A percentile compares a stretch with the other conserved stretches of the same genome.
These are phyloP conservation scores for Xylariaceae sp. DNA, from an alignment of 2,329 filamentous ascomycete species.

Conservation along the genomic window DNA sequence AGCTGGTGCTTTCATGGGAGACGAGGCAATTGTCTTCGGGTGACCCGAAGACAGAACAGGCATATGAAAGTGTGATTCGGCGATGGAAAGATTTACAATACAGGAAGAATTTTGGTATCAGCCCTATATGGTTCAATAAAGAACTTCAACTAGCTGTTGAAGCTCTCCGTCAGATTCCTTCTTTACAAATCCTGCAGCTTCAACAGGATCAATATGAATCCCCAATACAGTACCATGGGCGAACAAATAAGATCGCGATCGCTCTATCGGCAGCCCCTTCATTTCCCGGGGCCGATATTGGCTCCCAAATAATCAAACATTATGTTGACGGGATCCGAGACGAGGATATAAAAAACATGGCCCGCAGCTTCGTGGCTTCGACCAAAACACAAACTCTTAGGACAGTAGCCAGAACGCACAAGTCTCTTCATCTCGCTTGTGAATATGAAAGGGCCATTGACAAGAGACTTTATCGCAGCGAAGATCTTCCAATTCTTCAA, in stretches of 20 bases:
- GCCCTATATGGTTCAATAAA: slow-evolving; percentile 59
- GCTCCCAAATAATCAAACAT: slow-evolving; percentile 39
- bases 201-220: slow-evolving; percentile 62
- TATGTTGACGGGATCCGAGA: slow-evolving; percentile 62
- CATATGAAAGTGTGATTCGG: slow-evolving; percentile 46
- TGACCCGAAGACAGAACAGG: slow-evolving; percentile 46
- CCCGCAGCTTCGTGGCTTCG: slow-evolving; percentile 46
- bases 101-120: slow-evolving; percentile 49
- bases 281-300: slow-evolving; percentile 22
- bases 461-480: slow-evolving; percentile 53
- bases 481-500: slow-evolving; percentile 47
- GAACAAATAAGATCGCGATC: slow-evolving; percentile 49
- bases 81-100: slow-evolving; percentile 56
- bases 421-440: slow-evolving; percentile 60
- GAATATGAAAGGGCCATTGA: slow-evolving; percentile 63
- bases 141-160: slow-evolving; percentile 58
- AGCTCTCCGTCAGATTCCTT: slow-evolving; percentile 57
- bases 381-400: slow-evolving; percentile 44
- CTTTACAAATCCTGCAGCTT: slow-evolving; percentile 60
- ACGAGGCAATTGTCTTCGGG: slow-evolving; percentile 36
- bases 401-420: slow-evolving; percentile 57
- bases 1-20: slow-evolving; percentile 56
- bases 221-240: slow-evolving; percentile 55
- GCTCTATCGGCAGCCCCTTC: slow-evolving; percentile 43
- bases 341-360: slow-evolving; percentile 51